Base-by-base conservation (phyloP, 495 filamentous ascomycete genomes). In the Penicillium coprophilum region DNA sequence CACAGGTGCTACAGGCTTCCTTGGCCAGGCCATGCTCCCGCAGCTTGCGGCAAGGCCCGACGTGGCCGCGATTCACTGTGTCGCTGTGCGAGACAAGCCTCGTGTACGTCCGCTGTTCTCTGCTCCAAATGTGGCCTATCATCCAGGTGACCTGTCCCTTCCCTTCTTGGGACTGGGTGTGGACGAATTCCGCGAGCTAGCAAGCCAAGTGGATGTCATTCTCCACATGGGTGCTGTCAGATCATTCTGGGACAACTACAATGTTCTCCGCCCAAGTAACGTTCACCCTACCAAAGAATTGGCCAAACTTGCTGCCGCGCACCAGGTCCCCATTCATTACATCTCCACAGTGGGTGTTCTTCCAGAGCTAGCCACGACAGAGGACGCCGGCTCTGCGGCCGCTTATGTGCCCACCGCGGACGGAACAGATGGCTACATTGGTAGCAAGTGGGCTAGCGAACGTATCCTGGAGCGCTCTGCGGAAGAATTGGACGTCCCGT, bases 401-500 rank as follows among this genome's bases (percentile, higher is more conserved):
- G 28, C 24, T n/a, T 13, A 58, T 21, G 23, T 46, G 8, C 62
- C 59, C 19, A 46, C 56, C 19, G 17, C 39, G 8, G 69, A 71
- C 17, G 70, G 69, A 20, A 55, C 60, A 10, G 36, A 76, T 30
- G 80, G 80, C 13, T 82, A 82, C 47, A 57, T 61, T 0, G 67
- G 76, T 0, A 60, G 62, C 0, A 73, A 73, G 38, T 83, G 80
- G 80, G 78, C 70, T 5, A 72, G 75, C 56, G 80, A 83, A 62
- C 38, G 36, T 12, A 52, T 73, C 20, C 66, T 82, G 0, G 77
- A 80, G 60, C 56, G 59, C 5, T 56, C 66, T 11, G 23, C 40
- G 6, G 4, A 19, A 12, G 36, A 34, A 19, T 40, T 69, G 20
- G 70, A 59, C 1, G 20, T 71, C 24, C 72, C 67, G 0, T 46